These are phyloP conservation scores for Hibiscus syriacus DNA, from an alignment of 345 rosid species.

Conservation along the genomic window DNA sequence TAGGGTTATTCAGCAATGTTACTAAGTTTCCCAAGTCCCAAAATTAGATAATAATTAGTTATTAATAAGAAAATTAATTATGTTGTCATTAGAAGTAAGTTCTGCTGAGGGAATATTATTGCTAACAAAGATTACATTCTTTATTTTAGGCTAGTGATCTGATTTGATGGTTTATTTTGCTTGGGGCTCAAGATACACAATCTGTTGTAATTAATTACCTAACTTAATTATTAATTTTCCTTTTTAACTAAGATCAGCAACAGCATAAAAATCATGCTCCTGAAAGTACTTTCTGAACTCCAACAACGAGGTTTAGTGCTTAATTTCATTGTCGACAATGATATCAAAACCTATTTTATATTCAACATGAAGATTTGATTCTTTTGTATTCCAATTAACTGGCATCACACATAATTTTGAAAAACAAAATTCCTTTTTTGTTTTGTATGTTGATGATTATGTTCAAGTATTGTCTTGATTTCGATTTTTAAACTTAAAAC, in stretches of 20 bases:
- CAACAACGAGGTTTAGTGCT: background rate
- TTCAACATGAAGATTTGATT: background rate
- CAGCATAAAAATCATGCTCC: background rate
- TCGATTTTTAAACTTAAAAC: background rate
- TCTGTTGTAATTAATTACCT: background rate
- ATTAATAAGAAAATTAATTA: background rate
- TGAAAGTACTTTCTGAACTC: background rate
- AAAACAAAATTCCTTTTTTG: background rate
- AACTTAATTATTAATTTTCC: background rate
- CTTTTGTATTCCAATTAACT: background rate
- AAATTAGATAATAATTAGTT: background rate
- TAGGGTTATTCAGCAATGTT: background rate
- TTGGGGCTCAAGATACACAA: background rate
- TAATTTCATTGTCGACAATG: background rate
- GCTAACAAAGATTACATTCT: background rate
- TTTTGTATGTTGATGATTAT: background rate
- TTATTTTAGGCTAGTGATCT: background rate
- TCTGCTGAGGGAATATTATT: background rate
- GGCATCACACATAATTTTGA: background rate
- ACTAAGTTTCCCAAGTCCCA: background rate
- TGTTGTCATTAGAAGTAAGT: background rate
- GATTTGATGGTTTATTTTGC: constrained; percentile 2
- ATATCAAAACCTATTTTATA: background rate
- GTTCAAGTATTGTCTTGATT: background rate
- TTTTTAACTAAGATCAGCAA: background rate